These are phyloP conservation scores for Aspergillus wentii DNA, from an alignment of 495 filamentous ascomycete genomes.

Conservation along the genomic window DNA sequence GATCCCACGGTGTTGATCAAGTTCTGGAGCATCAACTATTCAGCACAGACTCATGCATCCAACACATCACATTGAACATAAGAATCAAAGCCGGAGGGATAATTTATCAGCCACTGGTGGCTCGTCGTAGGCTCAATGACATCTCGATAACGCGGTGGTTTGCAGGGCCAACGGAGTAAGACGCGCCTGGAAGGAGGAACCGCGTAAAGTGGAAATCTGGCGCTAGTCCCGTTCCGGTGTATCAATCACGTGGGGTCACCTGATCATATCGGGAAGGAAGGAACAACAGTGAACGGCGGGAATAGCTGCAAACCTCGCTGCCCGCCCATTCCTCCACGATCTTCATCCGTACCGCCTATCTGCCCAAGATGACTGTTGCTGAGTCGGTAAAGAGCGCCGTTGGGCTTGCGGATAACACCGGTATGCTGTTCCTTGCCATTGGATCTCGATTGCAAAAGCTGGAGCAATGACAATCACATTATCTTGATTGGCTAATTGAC, in stretches of 20 bases:
- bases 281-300: constrained; percentile 27
- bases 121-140: constrained; percentile 14
- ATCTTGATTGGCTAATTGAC: constrained; percentile 11
- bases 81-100: constrained; percentile 1
- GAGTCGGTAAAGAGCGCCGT: constrained; percentile 54
- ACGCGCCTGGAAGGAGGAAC: constrained; percentile 13
- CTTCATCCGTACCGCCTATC: constrained; percentile 11
- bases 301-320: constrained; percentile 27
- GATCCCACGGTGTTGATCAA: constrained; percentile 5
- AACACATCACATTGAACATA: neutral
- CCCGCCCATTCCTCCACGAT: constrained; percentile 14
- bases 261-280: constrained; percentile 23
- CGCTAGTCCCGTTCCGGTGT: constrained; percentile 22
- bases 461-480: constrained; percentile 3
- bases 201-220: constrained; percentile 23
- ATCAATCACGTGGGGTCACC: constrained; percentile 20
- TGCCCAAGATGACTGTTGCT: constrained; percentile 38
- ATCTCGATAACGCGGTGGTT: constrained; percentile 21
- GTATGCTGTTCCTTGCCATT: constrained; percentile 31
- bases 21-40: constrained; percentile 8
- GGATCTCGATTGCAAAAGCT: constrained; percentile 1
- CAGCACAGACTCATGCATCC: neutral
- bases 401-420: constrained; percentile 39
- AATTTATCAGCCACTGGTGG: constrained; percentile 20
- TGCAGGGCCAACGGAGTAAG: constrained; percentile 12